Percentiles rank a stretch among this genome's conserved stretches.
These are phyloP conservation scores for Botrytis paeoniae DNA, from an alignment of 2,329 filamentous ascomycete species.

Conservation along the genomic window DNA sequence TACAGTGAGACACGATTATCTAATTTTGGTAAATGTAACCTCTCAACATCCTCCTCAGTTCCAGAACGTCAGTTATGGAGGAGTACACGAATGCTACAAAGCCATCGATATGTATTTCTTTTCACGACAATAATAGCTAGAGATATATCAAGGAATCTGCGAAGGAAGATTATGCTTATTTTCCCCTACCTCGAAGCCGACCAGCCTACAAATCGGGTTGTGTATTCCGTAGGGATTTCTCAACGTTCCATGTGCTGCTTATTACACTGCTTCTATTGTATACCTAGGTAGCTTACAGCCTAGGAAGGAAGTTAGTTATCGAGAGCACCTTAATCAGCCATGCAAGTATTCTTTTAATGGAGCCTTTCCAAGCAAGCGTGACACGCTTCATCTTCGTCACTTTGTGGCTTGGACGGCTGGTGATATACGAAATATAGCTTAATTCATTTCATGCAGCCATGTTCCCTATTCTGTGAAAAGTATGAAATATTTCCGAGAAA, in stretches of 20 bases:
- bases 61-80: not conserved
- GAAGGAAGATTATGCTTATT: slow-evolving; percentile 15
- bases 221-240: not conserved
- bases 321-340: not conserved
- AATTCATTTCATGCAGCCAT: not conserved
- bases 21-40: slow-evolving; percentile 15
- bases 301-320: not conserved
- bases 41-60: not conserved
- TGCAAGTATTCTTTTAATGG: not conserved
- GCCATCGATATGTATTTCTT: not conserved
- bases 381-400: not conserved
- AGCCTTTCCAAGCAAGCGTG: not conserved
- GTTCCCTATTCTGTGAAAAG: not conserved
- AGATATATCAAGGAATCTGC: not conserved
- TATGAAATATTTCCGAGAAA: not conserved
- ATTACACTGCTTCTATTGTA: not conserved
- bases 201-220: not conserved
- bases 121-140: not conserved
- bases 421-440: not conserved
- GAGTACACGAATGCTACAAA: not conserved
- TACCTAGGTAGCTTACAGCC: not conserved
- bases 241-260: not conserved
- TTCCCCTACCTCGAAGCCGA: not conserved
- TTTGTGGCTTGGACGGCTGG: not conserved
- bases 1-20: slow-evolving; percentile 8